Base-by-base conservation (phyloP, 805 yeast species). In the Saccharomycopsis oosterbeekiorum region DNA sequence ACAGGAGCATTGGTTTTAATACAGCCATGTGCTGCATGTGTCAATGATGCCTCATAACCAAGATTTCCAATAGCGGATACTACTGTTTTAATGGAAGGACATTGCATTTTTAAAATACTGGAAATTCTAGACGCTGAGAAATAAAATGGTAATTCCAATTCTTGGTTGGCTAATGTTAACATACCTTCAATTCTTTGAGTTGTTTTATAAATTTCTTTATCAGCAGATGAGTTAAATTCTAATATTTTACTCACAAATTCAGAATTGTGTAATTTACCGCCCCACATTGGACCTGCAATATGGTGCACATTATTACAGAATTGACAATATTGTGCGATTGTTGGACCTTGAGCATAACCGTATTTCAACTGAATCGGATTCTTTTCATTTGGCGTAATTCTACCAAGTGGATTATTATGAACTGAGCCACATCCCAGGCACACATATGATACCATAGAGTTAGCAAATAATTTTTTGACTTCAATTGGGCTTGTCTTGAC, bases 281-380 rank as follows among this genome's bases (percentile, higher is more conserved):
- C 91, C 88, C 96, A 94, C 97, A 94, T 88, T 63, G 99, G 99
- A 3, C 99, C 99, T 8, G 93, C 91, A 41, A 94, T 70, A 70
- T 89, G 96, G 71, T 82, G 82, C 1, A 82, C 79, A 47, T 73
- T 71, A 0, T 81, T 85, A 75, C 99, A 94, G 71, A 78, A 84
- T 34, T 77, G 69, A 74, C 99, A 94, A 51, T 76, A 70, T 9
- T 79, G 73, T 11, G 84, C 82, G 1, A 84, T 79, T 2, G 84
- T 79, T 0, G 86, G 85, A 2, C 88, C 88, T 64, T 79, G 82
- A 1, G 90, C 84, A 47, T 84, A 79, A 36, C 87, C 84, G 70
- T 75, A 88, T 69, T 86, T 84, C 53, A 47, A 21, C 21, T 47
- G 53, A 24, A 34, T 24, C 57, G 67, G 67, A 36, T 67, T 75